Base-by-base conservation (phyloP, 441 rosid species). In the Pelargonium cotyledonis region DNA sequence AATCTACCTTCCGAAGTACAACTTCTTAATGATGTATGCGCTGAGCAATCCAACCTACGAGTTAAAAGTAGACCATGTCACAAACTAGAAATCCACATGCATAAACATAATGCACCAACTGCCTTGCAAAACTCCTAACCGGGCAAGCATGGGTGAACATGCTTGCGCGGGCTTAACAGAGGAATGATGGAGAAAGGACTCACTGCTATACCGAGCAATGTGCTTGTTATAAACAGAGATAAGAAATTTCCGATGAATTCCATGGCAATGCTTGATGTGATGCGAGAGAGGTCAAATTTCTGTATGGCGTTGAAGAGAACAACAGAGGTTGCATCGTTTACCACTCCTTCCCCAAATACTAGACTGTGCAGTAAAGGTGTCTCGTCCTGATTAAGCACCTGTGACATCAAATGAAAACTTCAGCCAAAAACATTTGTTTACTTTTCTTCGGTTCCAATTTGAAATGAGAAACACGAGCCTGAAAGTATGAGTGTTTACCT, bases 281-380 rank as follows among this genome's bases (percentile, higher is more conserved):
- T 73, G 77, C 79, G 82, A 60, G 78, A 79, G 64, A 91, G 81
- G 70, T 89, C 98, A 76, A 91, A 86, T 83, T 90, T 88, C 83
- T 90, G 96, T 73, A 93, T 85, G 58, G 97, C 98, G 73, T 93
- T 93, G 83, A 90, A 93, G 75, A 93, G 93, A 78, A 93, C 98
- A 67, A 93, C 97, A 23, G 97, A 93, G 44, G 98, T 89, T 2
- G 98, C 98, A 78, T 93, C 97, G 73, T 93, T 93, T 70, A 93
- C 97, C 69, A 93, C 97, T 68, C 98, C 95, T 79, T 91, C 97
- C 70, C 97, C 98, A 8, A 92, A 92, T 51, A 92, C 98, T 73
- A 92, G 82, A 86, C 97, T 93, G 79, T 93, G 91, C 9, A 93
- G 92, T 62, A 93, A 80, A 57, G 98, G 98, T 46, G 96, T 89